phyloP scores from a whole-genome alignment of 495 filamentous ascomycete genomes.

The Podospora anserina region DNA sequence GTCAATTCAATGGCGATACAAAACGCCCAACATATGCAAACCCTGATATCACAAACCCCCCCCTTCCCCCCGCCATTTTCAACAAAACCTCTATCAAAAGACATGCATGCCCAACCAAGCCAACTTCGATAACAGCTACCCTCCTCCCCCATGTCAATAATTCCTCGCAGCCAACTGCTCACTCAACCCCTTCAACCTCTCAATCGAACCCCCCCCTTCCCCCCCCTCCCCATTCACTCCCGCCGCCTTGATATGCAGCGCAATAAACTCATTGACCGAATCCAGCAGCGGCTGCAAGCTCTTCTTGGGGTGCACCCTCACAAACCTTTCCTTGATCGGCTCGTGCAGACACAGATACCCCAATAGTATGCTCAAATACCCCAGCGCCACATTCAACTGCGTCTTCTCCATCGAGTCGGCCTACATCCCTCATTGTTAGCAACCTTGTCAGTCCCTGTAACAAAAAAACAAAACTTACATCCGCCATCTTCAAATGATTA shows the following conservation, averaged over 20 bases:
- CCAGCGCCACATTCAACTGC: constrained; percentile 83
- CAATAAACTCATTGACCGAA: constrained; percentile 82
- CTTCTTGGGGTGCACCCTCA: constrained; percentile 52
- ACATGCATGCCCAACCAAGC: background rate
- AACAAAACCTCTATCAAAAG: too few relatives aligned
- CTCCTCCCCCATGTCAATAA: background rate
- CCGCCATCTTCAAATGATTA: constrained; percentile 46
- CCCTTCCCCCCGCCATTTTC: too few relatives aligned
- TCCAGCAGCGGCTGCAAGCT: constrained; percentile 63
- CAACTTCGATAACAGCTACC: background rate
- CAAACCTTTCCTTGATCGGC: constrained; percentile 50
- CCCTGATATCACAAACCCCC: too few relatives aligned
- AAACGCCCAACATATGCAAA: background rate
- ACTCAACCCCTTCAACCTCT: constrained; percentile 56
- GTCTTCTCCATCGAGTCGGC: constrained; percentile 80
- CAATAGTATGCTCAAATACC: constrained; percentile 83
- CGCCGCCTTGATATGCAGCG: constrained; percentile 73
- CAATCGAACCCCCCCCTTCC: constrained; percentile 46
- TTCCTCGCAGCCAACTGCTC: constrained; percentile 26
- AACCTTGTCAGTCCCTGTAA: constrained; percentile 42
- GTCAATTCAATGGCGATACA: background rate
- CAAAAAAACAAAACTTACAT: constrained; percentile 48
- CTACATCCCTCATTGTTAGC: constrained; percentile 41
- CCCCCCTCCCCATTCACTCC: constrained; percentile 42
- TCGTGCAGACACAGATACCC: constrained; percentile 68